Evolutionary conservation across 495 filamentous ascomycete genomes (phyloP).

Genomic region (Cryomyces minteri): DNA sequence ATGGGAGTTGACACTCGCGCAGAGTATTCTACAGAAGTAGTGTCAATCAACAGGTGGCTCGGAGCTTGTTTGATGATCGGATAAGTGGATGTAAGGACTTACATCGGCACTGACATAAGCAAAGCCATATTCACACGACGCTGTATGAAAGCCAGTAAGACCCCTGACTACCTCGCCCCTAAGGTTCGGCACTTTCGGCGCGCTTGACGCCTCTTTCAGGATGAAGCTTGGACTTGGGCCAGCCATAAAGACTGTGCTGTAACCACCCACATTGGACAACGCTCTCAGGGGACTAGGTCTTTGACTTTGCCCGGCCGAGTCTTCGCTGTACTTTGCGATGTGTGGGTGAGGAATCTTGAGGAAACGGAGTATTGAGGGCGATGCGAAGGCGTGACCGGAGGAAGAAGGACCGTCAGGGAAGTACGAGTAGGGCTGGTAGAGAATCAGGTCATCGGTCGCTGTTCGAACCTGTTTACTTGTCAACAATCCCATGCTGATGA

Average conservation of each 20-base stretch:
- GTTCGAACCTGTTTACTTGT: slow-evolving; percentile 43
- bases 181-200: slow-evolving; percentile 55
- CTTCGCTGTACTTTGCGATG: slow-evolving; percentile 31
- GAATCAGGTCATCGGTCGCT: slow-evolving; percentile 58
- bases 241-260: slow-evolving; percentile 62
- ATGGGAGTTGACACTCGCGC: slow-evolving; percentile 47
- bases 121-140: slow-evolving; percentile 61
- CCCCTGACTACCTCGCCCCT: slow-evolving; percentile 42
- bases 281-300: slow-evolving; percentile 35
- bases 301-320: slow-evolving; percentile 20
- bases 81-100: not conserved
- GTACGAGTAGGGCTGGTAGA: slow-evolving; percentile 63
- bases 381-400: too few relatives aligned
- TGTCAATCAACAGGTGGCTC: slow-evolving; percentile 5
- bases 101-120: slow-evolving; percentile 52
- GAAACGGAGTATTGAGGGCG: slow-evolving; percentile 36
- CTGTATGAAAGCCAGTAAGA: slow-evolving; percentile 52
- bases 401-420: slow-evolving; percentile 12
- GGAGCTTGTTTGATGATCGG: too few relatives aligned
- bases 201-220: slow-evolving; percentile 53
- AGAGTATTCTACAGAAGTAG: slow-evolving; percentile 32
- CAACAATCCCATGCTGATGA: not conserved
- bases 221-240: slow-evolving; percentile 64
- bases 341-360: slow-evolving; percentile 50
- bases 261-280: slow-evolving; percentile 50